Percentiles rank a stretch among this genome's conserved stretches.
These are phyloP conservation scores for Stemphylium vesicarium DNA, from an alignment of 2,329 filamentous ascomycete species.

Conservation along the genomic window DNA sequence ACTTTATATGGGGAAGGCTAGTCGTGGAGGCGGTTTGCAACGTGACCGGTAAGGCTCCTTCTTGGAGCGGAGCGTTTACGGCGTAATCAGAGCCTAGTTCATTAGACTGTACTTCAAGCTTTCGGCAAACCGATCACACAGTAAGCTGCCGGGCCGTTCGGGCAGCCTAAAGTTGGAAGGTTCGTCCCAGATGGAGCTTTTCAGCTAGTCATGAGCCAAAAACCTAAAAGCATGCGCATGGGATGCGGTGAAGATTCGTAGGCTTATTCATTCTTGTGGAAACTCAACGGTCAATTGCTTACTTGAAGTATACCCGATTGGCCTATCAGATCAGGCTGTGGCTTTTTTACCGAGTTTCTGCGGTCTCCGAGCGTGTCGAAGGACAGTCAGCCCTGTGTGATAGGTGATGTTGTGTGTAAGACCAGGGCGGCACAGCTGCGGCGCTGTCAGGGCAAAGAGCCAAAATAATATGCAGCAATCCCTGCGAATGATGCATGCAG, in stretches of 20 bases:
- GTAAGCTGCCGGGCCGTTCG: conserved; percentile 3
- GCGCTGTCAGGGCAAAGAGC: conserved; percentile 10
- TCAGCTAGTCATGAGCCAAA: not conserved
- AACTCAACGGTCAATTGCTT: conserved; percentile 19
- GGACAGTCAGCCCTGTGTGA: conserved; percentile 15
- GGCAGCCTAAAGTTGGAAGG: not conserved
- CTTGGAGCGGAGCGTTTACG: conserved; percentile 12
- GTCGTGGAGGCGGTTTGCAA: conserved; percentile 7
- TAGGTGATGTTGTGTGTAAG: conserved; percentile 5
- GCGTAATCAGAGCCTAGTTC: conserved; percentile 17
- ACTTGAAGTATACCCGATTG: conserved; percentile 7
- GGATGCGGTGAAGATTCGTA: conserved; percentile 9
- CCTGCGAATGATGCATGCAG: conserved; percentile 3
- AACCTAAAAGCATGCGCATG: not conserved
- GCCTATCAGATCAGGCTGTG: conserved; percentile 9
- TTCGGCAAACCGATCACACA: conserved; percentile 12
- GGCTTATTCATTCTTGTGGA: conserved; percentile 13
- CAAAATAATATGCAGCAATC: not conserved
- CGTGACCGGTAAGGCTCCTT: conserved; percentile 15
- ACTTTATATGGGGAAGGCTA: conserved; percentile 20
- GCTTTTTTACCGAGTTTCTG: conserved; percentile 11
- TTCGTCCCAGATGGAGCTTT: not conserved
- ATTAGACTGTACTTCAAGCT: conserved; percentile 6
- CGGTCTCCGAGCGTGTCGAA: conserved; percentile 3
- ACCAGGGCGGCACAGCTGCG: conserved; percentile 2